Conservation (phyloP, 768 basidiomycete species). For the Pulveroboletus frians region DNA sequence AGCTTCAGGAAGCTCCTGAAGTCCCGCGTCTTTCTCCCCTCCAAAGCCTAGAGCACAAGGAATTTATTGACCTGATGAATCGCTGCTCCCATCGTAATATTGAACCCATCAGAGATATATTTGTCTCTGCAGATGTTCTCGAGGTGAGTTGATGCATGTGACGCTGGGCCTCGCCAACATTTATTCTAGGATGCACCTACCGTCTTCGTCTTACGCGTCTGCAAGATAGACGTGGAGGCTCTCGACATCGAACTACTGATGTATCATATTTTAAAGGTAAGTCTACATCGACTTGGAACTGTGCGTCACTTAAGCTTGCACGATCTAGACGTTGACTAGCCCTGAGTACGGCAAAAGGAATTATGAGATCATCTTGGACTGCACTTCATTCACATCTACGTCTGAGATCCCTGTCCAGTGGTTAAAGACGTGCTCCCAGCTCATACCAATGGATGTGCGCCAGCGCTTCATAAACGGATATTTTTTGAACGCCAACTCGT, state of each 20-base stretch:
- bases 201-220: slow-evolving; percentile 60
- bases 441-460: slow-evolving; percentile 67
- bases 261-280: slow-evolving; percentile 72
- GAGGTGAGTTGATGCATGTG: slow-evolving; percentile 32
- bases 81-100: slow-evolving; percentile 58
- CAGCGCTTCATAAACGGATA: slow-evolving; percentile 55
- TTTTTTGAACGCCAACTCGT: slow-evolving; percentile 68
- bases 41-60: slow-evolving; percentile 49
- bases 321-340: slow-evolving; percentile 47
- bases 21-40: slow-evolving; percentile 54
- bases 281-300: slow-evolving; percentile 4
- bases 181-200: slow-evolving; percentile 36
- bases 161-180: neutral
- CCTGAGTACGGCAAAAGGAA: slow-evolving; percentile 41
- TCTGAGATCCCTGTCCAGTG: slow-evolving; percentile 80
- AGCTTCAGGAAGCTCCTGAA: slow-evolving; percentile 66
- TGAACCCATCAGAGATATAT: slow-evolving; percentile 60
- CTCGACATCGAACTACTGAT: slow-evolving; percentile 75
- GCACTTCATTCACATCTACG: slow-evolving; percentile 67
- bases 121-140: slow-evolving; percentile 49
- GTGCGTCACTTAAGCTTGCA: neutral
- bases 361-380: slow-evolving; percentile 78
- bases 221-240: slow-evolving; percentile 71
- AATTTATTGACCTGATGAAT: slow-evolving; percentile 63
- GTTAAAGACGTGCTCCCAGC: slow-evolving; percentile 72